phyloP scores from a whole-genome alignment of 2,329 filamentous ascomycete genomes.

The Sphaerulina populicola region DNA sequence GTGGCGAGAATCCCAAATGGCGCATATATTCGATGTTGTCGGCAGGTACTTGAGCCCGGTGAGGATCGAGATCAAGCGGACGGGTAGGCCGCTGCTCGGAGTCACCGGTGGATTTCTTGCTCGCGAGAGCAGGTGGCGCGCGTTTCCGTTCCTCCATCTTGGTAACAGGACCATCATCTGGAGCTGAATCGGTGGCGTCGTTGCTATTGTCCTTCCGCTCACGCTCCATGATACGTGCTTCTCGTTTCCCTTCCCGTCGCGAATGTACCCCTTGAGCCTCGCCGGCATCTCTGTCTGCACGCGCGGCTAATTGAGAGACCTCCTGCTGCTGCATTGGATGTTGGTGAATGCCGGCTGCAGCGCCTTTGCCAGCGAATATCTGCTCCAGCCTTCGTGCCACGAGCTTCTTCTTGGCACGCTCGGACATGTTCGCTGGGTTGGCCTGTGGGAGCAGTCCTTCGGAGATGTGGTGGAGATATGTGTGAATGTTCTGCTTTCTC shows the following conservation, averaged over 20 bases:
- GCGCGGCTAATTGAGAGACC: constrained; percentile 48
- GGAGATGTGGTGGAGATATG: constrained; percentile 64
- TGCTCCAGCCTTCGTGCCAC: constrained; percentile 71
- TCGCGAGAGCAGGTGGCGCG: not conserved
- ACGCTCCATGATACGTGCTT: constrained; percentile 39
- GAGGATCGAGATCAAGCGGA: constrained; percentile 66
- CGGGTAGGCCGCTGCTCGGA: constrained; percentile 66
- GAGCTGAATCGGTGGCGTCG: constrained; percentile 4
- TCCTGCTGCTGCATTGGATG: constrained; percentile 51
- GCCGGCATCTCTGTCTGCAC: constrained; percentile 37
- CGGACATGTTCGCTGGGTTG: constrained; percentile 49
- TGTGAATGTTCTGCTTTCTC: constrained; percentile 55
- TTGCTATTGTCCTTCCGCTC: constrained; percentile 15
- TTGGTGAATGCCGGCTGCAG: constrained; percentile 37
- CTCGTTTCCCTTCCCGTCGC: constrained; percentile 38
- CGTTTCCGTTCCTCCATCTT: constrained; percentile 1
- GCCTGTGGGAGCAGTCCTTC: constrained; percentile 57
- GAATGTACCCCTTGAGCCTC: constrained; percentile 35
- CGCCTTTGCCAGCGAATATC: constrained; percentile 65
- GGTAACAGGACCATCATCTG: constrained; percentile 3
- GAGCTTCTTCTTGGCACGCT: constrained; percentile 66
- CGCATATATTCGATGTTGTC: constrained; percentile 76
- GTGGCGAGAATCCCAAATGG: constrained; percentile 60
- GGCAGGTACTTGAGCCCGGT: constrained; percentile 63
- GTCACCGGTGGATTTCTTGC: not conserved